Conservation (phyloP, 257 asterid species). For the Penstemon davidsonii region DNA sequence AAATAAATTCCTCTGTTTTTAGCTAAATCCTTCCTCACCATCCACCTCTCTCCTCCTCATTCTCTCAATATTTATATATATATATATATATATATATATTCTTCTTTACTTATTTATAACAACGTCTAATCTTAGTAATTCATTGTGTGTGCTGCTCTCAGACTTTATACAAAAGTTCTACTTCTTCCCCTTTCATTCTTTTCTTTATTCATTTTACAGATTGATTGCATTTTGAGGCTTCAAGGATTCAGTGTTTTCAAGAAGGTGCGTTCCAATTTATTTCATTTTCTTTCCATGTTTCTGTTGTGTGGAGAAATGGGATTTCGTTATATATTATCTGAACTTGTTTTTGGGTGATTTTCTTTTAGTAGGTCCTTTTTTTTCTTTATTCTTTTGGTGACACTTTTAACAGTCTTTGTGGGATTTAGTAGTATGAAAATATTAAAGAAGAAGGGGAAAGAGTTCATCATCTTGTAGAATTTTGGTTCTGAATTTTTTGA, state of each 20-base stretch:
- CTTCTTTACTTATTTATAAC: no score
- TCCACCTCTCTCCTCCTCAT: background rate
- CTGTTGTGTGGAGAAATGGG: conserved; percentile 17
- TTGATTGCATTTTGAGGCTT: conserved; percentile 28
- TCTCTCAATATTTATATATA: no score
- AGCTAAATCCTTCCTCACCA: conserved; percentile 25
- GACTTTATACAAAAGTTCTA: conserved; percentile 8
- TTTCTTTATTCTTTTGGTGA: conserved; percentile 15
- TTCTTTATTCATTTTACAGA: background rate
- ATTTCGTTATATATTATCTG: background rate
- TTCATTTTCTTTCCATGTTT: background rate
- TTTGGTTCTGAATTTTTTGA: no score
- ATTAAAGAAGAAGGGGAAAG: background rate
- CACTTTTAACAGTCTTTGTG: background rate
- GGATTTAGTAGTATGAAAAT: background rate
- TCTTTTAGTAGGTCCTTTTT: background rate
- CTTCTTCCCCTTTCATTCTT: conserved; percentile 11
- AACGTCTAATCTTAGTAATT: no score
- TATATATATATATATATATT: no score
- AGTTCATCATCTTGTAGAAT: background rate
- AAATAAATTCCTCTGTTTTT: conserved; percentile 31
- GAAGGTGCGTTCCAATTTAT: conserved; percentile 38
- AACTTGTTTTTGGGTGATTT: background rate
- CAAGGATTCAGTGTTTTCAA: conserved; percentile 31
- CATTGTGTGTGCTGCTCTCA: background rate